Evolutionary conservation across 306 rosid species (phyloP).

Genomic region (Mucuna pruriens): DNA sequence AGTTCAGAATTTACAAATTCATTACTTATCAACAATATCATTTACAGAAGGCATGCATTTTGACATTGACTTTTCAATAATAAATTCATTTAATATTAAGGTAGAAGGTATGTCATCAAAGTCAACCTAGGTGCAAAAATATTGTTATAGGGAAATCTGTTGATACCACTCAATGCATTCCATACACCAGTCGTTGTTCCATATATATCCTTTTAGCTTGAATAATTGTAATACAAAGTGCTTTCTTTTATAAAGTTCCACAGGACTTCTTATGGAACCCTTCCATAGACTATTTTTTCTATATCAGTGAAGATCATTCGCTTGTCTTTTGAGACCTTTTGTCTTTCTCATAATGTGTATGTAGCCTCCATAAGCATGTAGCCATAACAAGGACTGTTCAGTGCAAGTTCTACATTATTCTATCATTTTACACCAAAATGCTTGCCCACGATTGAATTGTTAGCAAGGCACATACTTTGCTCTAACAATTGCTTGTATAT

Average conservation of each 20-base stretch:
- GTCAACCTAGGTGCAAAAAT: not conserved
- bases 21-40: not conserved
- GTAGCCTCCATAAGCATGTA: not conserved
- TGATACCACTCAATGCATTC: not conserved
- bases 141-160: not conserved
- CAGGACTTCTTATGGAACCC: not conserved
- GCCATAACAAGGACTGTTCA: not conserved
- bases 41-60: not conserved
- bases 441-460: not conserved
- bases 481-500: not conserved
- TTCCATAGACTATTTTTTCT: not conserved
- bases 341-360: not conserved
- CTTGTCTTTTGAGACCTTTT: not conserved
- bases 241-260: not conserved
- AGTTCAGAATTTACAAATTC: not conserved
- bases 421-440: slow-evolving; percentile 9
- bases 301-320: not conserved
- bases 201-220: not conserved
- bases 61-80: not conserved
- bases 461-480: not conserved
- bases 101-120: not conserved
- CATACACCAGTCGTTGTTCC: not conserved
- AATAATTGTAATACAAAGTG: not conserved
- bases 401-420: slow-evolving; percentile 16
- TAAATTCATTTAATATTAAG: not conserved